A percentile compares a stretch with the other conserved stretches of the same genome.
These are phyloP conservation scores for Geranomyces michiganensis DNA, from an alignment of 192 early-diverging fungal genomes.

Conservation along the genomic window DNA sequence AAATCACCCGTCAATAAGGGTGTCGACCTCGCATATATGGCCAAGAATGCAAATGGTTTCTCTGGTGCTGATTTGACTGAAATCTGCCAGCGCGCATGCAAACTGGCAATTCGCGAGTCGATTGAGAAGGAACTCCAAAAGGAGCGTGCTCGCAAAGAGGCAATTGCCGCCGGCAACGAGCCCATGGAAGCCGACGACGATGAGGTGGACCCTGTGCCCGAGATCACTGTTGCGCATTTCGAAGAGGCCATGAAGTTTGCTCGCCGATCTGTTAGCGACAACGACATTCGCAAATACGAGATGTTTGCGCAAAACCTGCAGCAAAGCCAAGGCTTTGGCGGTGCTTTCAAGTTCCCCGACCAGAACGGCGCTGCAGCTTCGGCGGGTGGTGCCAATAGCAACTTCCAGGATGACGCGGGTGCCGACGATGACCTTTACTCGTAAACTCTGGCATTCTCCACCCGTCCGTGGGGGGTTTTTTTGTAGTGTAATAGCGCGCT, in stretches of 20 bases:
- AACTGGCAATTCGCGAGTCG: conserved; percentile 95
- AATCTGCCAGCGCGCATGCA: conserved; percentile 97
- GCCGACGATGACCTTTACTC: conserved; percentile 83
- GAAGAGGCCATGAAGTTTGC: conserved; percentile 99
- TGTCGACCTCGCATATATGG: conserved; percentile 83
- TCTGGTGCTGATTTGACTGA: conserved; percentile 98
- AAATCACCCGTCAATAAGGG: conserved; percentile 85
- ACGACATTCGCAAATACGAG: conserved; percentile 98
- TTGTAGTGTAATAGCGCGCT: too few species aligned
- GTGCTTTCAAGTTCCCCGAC: conserved; percentile 93
- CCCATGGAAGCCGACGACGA: conserved; percentile 69
- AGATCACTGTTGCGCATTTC: conserved; percentile 94
- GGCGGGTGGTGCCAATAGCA: conserved; percentile 43
- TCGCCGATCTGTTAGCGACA: conserved; percentile 91
- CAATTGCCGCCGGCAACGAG: conserved; percentile 70
- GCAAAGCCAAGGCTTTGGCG: conserved; percentile 89
- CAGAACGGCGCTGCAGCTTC: conserved; percentile 36
- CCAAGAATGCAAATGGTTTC: conserved; percentile 91
- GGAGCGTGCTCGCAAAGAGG: conserved; percentile 74
- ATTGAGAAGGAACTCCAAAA: conserved; percentile 85
- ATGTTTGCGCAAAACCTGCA: conserved; percentile 99
- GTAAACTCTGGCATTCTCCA: too few species aligned
- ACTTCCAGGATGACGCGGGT: conserved; percentile 65
- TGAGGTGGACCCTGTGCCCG: conserved; percentile 80
- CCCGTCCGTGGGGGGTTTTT: too few species aligned